Percentiles rank a stretch among this genome's conserved stretches.
Conservation (phyloP, 1,284 basidiomycete species). For the Cryptococcus amylolentus region DNA sequence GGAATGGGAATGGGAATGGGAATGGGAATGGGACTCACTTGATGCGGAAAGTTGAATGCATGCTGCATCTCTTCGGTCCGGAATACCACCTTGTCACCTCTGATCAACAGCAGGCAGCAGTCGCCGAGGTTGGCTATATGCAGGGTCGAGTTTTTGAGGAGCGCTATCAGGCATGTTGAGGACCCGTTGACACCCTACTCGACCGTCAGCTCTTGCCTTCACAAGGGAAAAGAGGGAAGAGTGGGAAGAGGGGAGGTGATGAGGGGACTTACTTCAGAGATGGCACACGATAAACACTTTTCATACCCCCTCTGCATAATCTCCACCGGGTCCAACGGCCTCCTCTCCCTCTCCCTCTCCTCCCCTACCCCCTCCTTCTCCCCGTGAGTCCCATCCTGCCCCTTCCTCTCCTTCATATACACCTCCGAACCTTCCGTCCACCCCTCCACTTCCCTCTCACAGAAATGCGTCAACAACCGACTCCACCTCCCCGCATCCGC, state of each 20-base stretch:
- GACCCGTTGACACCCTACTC: conserved; percentile 55
- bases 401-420: conserved; percentile 21
- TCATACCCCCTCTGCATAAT: conserved; percentile 59
- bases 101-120: conserved; percentile 80
- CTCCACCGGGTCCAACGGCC: conserved; percentile 55
- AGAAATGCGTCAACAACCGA: conserved; percentile 47
- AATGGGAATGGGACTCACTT: conserved; percentile 11
- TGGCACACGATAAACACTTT: conserved; percentile 52
- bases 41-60: conserved; percentile 83
- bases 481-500: conserved; percentile 46
- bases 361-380: conserved; percentile 1
- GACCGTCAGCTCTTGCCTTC: neutral
- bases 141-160: conserved; percentile 67
- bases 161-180: conserved; percentile 56
- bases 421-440: conserved; percentile 43
- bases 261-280: conserved; percentile 44
- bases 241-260: neutral
- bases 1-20: neutral
- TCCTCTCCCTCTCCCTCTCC: conserved; percentile 18
- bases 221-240: neutral
- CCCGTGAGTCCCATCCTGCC: neutral
- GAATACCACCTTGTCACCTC: conserved; percentile 75
- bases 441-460: conserved; percentile 38
- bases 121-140: conserved; percentile 90
- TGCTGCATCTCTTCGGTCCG: conserved; percentile 93